A percentile compares a stretch with the other conserved stretches of the same genome.
These are phyloP conservation scores for Termitomyces sp. DNA, from an alignment of 768 basidiomycete species.

Conservation along the genomic window DNA sequence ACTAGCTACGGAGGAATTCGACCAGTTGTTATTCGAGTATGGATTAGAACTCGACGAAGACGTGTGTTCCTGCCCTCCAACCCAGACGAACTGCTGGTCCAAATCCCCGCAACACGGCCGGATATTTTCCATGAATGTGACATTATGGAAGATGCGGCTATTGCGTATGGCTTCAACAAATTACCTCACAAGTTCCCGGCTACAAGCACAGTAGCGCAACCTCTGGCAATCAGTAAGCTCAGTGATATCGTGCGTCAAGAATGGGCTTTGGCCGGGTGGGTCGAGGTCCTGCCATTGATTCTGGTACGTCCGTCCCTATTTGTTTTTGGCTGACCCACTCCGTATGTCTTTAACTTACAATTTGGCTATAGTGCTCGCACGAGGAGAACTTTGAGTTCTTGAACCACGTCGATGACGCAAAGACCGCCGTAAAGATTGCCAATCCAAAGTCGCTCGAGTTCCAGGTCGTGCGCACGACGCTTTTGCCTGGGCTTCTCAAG, in stretches of 20 bases:
- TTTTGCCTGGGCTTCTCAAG: conserved; percentile 94
- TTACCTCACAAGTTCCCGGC: conserved; percentile 88
- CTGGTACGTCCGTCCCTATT: conserved; percentile 58
- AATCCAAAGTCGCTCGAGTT: conserved; percentile 98
- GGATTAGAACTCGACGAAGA: conserved; percentile 98
- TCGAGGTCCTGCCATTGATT: conserved; percentile 92
- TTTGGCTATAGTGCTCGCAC: conserved; percentile 77
- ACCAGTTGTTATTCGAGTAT: conserved; percentile 94
- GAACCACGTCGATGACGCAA: conserved; percentile 81
- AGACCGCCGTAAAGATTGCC: conserved; percentile 83
- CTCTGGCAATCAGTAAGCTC: conserved; percentile 84
- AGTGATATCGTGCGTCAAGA: conserved; percentile 86
- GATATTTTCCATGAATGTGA: conserved; percentile 99
- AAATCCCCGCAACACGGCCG: conserved; percentile 91
- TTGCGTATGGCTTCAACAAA: conserved; percentile 98
- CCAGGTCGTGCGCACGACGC: conserved; percentile 95
- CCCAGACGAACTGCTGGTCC: conserved; percentile 69
- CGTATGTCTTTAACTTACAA: not conserved
- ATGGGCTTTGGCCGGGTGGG: conserved; percentile 95
- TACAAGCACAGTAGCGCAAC: conserved; percentile 94
- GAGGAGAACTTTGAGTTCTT: conserved; percentile 97
- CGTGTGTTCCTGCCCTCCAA: conserved; percentile 54
- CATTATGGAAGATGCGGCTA: conserved; percentile 96
- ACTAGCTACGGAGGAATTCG: conserved; percentile 90
- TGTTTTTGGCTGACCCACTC: not conserved